Conservation (phyloP, 768 basidiomycete species). For the Boletus coccyginus region DNA sequence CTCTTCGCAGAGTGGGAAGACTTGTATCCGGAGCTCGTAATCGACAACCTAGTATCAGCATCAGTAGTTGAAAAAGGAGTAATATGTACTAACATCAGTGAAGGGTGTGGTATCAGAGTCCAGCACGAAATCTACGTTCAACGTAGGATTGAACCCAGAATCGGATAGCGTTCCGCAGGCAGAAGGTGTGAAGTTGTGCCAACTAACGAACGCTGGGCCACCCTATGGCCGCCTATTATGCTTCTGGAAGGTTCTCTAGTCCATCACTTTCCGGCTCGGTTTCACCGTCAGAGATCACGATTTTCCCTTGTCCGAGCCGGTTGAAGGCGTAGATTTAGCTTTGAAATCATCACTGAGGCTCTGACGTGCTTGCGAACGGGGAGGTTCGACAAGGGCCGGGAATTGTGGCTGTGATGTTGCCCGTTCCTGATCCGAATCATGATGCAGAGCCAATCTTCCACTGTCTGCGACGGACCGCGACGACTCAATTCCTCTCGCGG, state of each 20-base stretch:
- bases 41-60: slow-evolving; percentile 68
- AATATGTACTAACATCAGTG: background rate
- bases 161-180: slow-evolving; percentile 86
- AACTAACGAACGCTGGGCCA: slow-evolving; percentile 89
- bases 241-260: slow-evolving; percentile 26
- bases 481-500: no score
- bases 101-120: background rate
- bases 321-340: slow-evolving; percentile 10
- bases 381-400: slow-evolving; percentile 33
- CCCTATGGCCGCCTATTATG: slow-evolving; percentile 45
- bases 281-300: slow-evolving; percentile 33
- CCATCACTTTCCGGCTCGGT: slow-evolving; percentile 35
- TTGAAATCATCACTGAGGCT: background rate
- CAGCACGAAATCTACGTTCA: slow-evolving; percentile 56
- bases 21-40: slow-evolving; percentile 77
- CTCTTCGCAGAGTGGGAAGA: slow-evolving; percentile 64
- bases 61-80: background rate
- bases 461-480: no score
- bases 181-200: slow-evolving; percentile 88
- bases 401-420: no score
- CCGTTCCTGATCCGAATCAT: no score
- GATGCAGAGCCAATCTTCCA: no score
- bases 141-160: slow-evolving; percentile 62
- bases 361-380: slow-evolving; percentile 17
- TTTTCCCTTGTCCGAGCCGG: slow-evolving; percentile 22